Evolutionary conservation across 345 rosid species (phyloP).

Genomic region (Geranium brycei): DNA sequence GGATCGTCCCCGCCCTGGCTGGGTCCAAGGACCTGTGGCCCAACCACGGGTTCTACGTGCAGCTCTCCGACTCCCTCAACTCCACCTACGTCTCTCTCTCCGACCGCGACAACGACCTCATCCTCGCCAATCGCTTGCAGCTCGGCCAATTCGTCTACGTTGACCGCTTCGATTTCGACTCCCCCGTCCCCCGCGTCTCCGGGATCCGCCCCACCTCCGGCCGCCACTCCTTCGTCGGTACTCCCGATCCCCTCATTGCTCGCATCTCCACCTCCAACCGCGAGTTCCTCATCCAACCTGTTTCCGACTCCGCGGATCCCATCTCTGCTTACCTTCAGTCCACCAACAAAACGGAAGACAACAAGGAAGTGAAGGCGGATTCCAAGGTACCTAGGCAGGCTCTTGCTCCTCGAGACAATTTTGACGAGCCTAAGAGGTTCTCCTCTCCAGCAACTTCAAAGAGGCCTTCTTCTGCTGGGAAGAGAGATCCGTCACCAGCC

Average conservation of each 20-base stretch:
- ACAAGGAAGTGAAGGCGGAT: constrained; percentile 11
- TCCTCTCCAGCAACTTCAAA: constrained; percentile 66
- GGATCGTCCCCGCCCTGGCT: constrained; percentile 87
- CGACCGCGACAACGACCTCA: constrained; percentile 79
- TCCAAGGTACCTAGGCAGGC: constrained; percentile 34
- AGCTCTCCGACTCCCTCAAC: constrained; percentile 90
- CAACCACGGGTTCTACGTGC: constrained; percentile 90
- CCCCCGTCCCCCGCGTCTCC: constrained; percentile 71
- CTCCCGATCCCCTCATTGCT: constrained; percentile 74
- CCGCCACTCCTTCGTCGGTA: constrained; percentile 71
- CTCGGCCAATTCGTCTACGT: constrained; percentile 90
- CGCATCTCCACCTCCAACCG: constrained; percentile 58
- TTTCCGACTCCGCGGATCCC: constrained; percentile 56
- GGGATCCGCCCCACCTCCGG: constrained; percentile 88
- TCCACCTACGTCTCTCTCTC: constrained; percentile 94
- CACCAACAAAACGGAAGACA: constrained; percentile 25
- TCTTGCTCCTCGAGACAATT: constrained; percentile 32
- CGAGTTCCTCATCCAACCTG: constrained; percentile 81
- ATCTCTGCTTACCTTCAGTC: constrained; percentile 55
- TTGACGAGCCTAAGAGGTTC: constrained; percentile 38
- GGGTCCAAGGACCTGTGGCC: constrained; percentile 89
- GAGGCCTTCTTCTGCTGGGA: constrained; percentile 44
- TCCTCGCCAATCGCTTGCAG: constrained; percentile 84
- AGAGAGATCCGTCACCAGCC: constrained; percentile 63
- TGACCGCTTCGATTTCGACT: constrained; percentile 64